Base-by-base conservation (phyloP, 1,284 basidiomycete genomes). In the Irpex sp. region DNA sequence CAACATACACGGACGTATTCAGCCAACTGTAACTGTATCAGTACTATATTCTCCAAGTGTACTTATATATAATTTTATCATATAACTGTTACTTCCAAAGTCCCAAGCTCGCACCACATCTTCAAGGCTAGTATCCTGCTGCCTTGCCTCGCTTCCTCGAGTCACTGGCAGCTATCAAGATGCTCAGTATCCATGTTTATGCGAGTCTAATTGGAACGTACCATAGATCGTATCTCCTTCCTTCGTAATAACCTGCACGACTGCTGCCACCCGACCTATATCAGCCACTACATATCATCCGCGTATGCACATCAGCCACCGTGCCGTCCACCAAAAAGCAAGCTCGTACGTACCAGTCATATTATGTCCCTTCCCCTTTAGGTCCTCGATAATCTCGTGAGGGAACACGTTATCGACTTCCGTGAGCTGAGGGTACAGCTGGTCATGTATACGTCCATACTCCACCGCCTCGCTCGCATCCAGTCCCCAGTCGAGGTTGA, bases 371-470 rank as follows among this genome's bases (percentile, higher is more conserved):
- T 86, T 78, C 2, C 73, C 71, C 56, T 76, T 72, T 34, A 97
- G 79, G 2, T 74, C 86, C 15, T 84, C 77, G 3, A 94, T 64
- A 34, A 89, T 69, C 31, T 81, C 72, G 34, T 70, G 62, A 2
- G 87, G 83, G 69, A 89, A 86, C 0, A 83, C 80, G 65, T 81
- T 76, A 68, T 97, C 95, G 36, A 85, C 82, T 11, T 89, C 84
- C 4, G 93, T 81, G 31, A 76, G 54, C 13, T 73, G 64, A 0
- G 97, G 96, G 65, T 89, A 89, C 34, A 97, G 79, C 74, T 98
- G 97, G 72, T 97, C 87, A 72, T 98, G 96, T n/a, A 97, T 73
- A n/a, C 96, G 82, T 0, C 93, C 89, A 66, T 78, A 83, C 75
- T 98, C 97, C 44, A 98, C 87, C 0, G 96, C 93, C 37, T 83